Conservation (phyloP, 345 rosid genomes). For the Psidium friedrichsthalianum region DNA sequence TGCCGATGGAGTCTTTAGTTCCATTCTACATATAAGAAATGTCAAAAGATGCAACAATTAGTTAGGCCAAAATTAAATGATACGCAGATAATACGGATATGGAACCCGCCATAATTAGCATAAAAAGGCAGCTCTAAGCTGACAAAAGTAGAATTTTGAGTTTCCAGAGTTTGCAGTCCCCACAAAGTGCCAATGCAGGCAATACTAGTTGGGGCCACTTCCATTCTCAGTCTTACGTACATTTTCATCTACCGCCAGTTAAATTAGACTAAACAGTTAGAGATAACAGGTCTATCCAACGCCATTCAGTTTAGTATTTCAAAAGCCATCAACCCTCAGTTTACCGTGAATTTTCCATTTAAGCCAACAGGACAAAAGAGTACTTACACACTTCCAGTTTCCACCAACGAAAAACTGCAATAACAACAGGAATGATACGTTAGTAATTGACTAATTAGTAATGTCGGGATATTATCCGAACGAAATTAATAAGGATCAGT, state of each 20-base stretch:
- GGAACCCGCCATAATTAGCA: neutral
- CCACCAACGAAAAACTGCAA: slow-evolving; percentile 99
- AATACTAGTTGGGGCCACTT: neutral
- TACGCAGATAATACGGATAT: neutral
- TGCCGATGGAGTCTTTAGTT: slow-evolving; percentile 75
- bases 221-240: neutral
- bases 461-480: neutral
- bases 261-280: neutral
- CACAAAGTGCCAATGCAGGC: neutral
- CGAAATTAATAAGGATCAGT: neutral
- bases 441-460: neutral
- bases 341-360: neutral
- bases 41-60: neutral
- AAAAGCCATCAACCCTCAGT: neutral
- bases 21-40: slow-evolving; percentile 53
- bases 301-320: neutral
- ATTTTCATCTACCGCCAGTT: neutral
- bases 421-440: neutral
- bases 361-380: neutral
- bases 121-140: neutral
- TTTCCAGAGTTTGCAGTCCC: neutral
- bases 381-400: slow-evolving; percentile 98
- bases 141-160: neutral
- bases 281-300: neutral
- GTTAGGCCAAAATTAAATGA: neutral